Conservation (phyloP, 495 filamentous ascomycete genomes). For the Penicillium bovifimosum region DNA sequence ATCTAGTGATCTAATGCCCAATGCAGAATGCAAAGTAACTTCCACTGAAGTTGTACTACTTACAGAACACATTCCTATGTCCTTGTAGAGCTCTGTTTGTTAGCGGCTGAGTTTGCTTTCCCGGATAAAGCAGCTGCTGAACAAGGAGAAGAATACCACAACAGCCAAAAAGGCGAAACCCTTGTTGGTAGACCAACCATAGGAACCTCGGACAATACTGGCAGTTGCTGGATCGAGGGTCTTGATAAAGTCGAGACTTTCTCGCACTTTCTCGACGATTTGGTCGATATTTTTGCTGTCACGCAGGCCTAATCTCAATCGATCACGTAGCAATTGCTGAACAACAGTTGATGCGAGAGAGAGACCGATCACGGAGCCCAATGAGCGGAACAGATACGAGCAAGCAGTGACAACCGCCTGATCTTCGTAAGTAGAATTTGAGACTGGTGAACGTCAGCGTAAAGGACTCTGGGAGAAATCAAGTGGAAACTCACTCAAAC, state of each 20-base stretch:
- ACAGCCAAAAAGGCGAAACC: slow-evolving; percentile 42
- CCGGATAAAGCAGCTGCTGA: slow-evolving; percentile 42
- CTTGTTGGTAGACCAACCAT: slow-evolving; percentile 49
- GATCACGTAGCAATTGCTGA: slow-evolving; percentile 61
- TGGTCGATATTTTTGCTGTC: slow-evolving; percentile 56
- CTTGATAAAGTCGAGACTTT: slow-evolving; percentile 68
- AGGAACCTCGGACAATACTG: slow-evolving; percentile 62
- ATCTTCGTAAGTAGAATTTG: slow-evolving; percentile 62
- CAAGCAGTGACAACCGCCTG: slow-evolving; percentile 79
- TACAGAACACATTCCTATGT: not conserved
- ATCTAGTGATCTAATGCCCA: not conserved
- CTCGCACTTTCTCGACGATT: slow-evolving; percentile 67
- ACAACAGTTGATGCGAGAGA: slow-evolving; percentile 65
- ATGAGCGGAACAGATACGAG: slow-evolving; percentile 78
- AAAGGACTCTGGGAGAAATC: not conserved
- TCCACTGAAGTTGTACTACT: not conserved
- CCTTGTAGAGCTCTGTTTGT: not conserved
- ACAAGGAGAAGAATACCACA: slow-evolving; percentile 41
- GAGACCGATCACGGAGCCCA: slow-evolving; percentile 73
- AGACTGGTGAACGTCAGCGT: slow-evolving; percentile 41
- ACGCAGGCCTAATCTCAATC: slow-evolving; percentile 48
- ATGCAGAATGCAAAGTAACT: not conserved
- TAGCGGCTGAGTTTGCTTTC: slow-evolving; percentile 37
- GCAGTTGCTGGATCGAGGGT: slow-evolving; percentile 57
- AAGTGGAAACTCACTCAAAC: slow-evolving; percentile 42